phyloP scores from a whole-genome alignment of 768 basidiomycete species.

The Calocera cornea region DNA sequence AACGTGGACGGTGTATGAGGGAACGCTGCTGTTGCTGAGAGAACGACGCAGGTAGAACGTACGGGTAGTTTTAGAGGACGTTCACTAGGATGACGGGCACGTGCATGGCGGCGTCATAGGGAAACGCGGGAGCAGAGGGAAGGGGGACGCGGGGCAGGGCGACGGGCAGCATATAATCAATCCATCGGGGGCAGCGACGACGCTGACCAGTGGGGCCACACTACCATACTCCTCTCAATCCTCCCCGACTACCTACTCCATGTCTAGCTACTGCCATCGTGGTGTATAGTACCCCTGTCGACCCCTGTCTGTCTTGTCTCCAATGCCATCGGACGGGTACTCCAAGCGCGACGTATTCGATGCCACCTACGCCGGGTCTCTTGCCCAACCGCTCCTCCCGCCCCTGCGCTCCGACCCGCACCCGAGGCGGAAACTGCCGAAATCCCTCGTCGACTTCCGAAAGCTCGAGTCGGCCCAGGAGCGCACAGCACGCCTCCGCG shows the following conservation, averaged over 20 bases:
- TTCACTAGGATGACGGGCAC: background rate
- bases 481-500: conserved; percentile 45
- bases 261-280: background rate
- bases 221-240: background rate
- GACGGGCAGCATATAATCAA: background rate
- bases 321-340: background rate
- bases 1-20: conserved; percentile 86
- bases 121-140: background rate
- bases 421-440: conserved; percentile 30
- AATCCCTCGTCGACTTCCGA: conserved; percentile 49
- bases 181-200: background rate
- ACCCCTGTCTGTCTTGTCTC: background rate
- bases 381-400: conserved; percentile 45
- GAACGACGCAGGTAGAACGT: background rate
- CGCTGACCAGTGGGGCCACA: background rate
- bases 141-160: background rate
- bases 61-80: background rate
- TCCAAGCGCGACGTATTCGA: conserved; percentile 38
- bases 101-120: background rate
- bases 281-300: background rate
- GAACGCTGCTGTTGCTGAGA: conserved; percentile 39
- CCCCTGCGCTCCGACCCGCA: conserved; percentile 43
- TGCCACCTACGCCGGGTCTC: conserved; percentile 37
- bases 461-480: conserved; percentile 47
- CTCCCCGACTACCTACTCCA: background rate